Evolutionary conservation across 208 protist genomes (phyloP).

Genomic region (Cochliopodium minus): DNA sequence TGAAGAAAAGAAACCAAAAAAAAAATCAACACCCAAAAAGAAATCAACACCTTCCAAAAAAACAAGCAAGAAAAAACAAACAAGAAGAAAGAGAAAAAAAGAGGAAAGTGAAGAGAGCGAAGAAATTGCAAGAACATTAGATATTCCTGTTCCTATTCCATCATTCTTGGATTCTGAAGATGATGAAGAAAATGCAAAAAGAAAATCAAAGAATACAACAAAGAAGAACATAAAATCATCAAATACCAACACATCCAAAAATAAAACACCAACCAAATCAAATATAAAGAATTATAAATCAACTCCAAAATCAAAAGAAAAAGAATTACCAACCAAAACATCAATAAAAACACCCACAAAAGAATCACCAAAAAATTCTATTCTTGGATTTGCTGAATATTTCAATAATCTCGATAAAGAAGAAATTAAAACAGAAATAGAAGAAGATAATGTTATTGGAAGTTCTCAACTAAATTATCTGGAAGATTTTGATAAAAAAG

Average conservation of each 20-base stretch:
- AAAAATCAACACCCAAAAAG: conserved; percentile 11
- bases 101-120: conserved; percentile 1
- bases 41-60: conserved; percentile 3
- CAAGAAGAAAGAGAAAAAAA: neutral
- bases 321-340: too few relatives aligned
- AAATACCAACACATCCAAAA: neutral
- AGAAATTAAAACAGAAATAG: too few relatives aligned
- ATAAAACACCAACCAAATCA: neutral
- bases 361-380: too few relatives aligned
- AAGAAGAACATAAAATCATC: neutral
- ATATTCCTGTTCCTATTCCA: too few relatives aligned
- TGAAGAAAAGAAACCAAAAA: too few relatives aligned
- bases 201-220: conserved; percentile 28
- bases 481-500: too few relatives aligned
- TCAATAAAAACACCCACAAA: too few relatives aligned
- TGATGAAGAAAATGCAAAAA: conserved; percentile 13
- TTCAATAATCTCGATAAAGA: too few relatives aligned
- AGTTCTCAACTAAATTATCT: too few relatives aligned
- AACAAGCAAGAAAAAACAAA: conserved; percentile 2
- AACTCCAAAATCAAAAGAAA: neutral
- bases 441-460: too few relatives aligned
- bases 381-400: too few relatives aligned
- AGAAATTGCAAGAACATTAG: neutral
- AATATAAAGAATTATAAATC: neutral
- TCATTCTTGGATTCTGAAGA: too few relatives aligned